Percentiles rank a stretch among this genome's conserved stretches.
Evolutionary conservation across 805 yeast genomes (phyloP).

Genomic region (Saturnispora gosingensis): DNA sequence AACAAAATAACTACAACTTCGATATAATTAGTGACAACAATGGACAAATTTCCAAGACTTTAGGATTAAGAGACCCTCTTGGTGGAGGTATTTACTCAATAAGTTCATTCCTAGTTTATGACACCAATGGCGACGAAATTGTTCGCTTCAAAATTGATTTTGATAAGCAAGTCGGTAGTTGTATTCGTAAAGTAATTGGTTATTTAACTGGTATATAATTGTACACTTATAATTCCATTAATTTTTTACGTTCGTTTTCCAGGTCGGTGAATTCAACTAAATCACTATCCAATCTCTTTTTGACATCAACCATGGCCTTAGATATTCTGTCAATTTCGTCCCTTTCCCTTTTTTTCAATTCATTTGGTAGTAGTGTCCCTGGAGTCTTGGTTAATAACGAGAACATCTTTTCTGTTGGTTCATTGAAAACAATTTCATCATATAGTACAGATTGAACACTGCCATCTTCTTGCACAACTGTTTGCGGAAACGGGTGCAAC

Average conservation of each 20-base stretch:
- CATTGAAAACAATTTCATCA: slow-evolving; percentile 90
- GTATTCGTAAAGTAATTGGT: slow-evolving; percentile 3
- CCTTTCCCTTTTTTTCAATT: slow-evolving; percentile 43
- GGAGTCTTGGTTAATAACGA: slow-evolving; percentile 65
- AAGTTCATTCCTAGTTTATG: slow-evolving; percentile 23
- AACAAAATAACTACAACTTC: slow-evolving; percentile 12
- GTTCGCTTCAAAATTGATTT: slow-evolving; percentile 20
- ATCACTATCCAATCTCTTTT: slow-evolving; percentile 19
- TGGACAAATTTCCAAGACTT: slow-evolving; percentile 20
- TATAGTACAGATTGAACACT: slow-evolving; percentile 55
- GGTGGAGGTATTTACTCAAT: slow-evolving; percentile 30
- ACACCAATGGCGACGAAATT: slow-evolving; percentile 18
- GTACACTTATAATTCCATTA: slow-evolving; percentile 14
- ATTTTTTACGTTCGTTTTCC: slow-evolving; percentile 24
- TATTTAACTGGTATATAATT: background rate
- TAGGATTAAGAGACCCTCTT: slow-evolving; percentile 25
- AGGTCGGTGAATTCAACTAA: slow-evolving; percentile 21
- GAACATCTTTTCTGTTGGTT: slow-evolving; percentile 87
- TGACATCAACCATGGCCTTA: slow-evolving; percentile 25
- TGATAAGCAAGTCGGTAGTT: slow-evolving; percentile 18
- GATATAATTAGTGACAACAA: slow-evolving; percentile 23
- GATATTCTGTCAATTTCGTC: slow-evolving; percentile 56
- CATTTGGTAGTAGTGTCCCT: slow-evolving; percentile 36
- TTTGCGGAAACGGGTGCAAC: slow-evolving; percentile 64
- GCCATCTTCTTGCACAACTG: slow-evolving; percentile 27